These are phyloP conservation scores for Aphanocladium album DNA, from an alignment of 2,329 filamentous ascomycete genomes.

Conservation along the genomic window DNA sequence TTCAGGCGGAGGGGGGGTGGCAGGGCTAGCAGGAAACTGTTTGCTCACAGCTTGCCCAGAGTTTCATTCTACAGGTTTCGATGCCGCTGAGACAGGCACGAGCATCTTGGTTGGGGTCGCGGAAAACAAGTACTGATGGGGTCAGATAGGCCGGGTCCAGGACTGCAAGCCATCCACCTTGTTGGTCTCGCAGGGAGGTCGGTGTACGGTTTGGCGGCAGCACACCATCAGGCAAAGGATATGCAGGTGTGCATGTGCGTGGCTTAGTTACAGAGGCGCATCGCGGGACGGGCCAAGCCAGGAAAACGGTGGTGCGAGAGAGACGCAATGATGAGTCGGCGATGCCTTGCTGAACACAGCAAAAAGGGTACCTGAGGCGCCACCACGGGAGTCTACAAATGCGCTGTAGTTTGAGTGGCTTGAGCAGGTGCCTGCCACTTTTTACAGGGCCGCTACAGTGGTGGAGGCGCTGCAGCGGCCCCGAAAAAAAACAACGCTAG, in stretches of 20 bases:
- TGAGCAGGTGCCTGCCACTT: constrained; percentile 2
- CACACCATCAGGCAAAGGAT: constrained; percentile 1
- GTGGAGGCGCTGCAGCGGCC: too few species aligned
- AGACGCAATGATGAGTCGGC: neutral
- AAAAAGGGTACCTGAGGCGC: neutral
- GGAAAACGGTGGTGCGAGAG: neutral
- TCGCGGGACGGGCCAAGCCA: neutral
- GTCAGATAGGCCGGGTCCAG: neutral
- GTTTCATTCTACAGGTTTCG: neutral
- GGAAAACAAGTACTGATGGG: neutral
- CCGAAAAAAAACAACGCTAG: neutral
- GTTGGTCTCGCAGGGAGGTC: neutral
- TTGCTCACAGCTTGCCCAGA: neutral
- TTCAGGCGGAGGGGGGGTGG: neutral
- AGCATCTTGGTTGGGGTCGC: neutral
- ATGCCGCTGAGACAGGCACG: neutral
- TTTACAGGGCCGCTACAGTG: too few species aligned
- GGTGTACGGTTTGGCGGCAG: neutral
- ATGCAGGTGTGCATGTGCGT: constrained; percentile 10
- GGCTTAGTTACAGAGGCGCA: neutral
- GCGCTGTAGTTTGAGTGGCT: constrained; percentile 4
- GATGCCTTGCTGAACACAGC: neutral
- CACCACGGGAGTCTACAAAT: neutral
- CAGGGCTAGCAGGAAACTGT: neutral
- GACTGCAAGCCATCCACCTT: neutral